Evolutionary conservation across 441 rosid species (phyloP), one percentile per base, ranked within the genome.

Genomic region (Corymbia citriodora): DNA sequence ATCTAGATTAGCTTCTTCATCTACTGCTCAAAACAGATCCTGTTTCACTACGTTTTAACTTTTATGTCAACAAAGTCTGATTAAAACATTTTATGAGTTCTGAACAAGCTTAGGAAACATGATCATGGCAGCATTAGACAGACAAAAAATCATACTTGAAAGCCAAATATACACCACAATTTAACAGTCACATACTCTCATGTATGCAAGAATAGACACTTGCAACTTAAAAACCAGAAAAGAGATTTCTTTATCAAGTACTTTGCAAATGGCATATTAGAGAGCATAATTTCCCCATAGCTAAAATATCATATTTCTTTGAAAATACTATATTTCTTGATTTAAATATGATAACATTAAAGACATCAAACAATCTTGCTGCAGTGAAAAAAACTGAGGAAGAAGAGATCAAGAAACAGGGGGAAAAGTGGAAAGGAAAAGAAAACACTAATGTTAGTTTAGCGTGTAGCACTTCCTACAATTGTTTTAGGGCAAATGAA

Each of bases 141-240:
- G 70, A 6, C 6, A 18, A 29, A 14, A 29, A 13, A 63, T 63
- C 31, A 63, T 29, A 29, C 33, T 29, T 0, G 33, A 63, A 29
- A 29, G 33, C 13, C 33, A 14, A 14, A 18, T 9, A 29, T 63
- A 63, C 0, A 0, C 17, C 70, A 29, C 70, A 63, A 6, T 29
- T n/a, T 8, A 55, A 25, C 59, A 18, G 10, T 8, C 59, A 55
- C 10, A 55, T 55, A 25, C 59, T 55, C 59, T 55, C 25, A 55
- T 55, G 2, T 19, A 19, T 55, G 59, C 59, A 55, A 55, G 59
- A 19, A 55, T 4, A 48, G 50, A 33, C 50, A 48, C 6, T 9
- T 48, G 9, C 50, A 48, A 48, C 50, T 48, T 5, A 9, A 6
- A 48, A 48, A 48, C 50, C 50, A 48, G 59, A 55, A 55, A 55